These are phyloP conservation scores for Naegleria gruberi DNA, from an alignment of 208 protist genomes.

Conservation along the genomic window DNA sequence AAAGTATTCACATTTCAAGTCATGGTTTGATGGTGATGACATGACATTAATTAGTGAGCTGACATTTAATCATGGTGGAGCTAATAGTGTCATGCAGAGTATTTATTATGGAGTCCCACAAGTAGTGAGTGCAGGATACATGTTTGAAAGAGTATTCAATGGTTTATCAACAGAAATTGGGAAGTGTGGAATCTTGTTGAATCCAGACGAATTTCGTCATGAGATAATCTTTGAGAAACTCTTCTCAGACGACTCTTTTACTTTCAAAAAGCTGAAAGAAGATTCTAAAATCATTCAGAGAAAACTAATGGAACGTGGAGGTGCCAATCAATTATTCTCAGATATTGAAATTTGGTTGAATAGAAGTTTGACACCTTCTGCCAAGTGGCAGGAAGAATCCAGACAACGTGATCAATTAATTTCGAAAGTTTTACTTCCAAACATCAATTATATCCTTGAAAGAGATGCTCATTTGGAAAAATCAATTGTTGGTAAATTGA, in stretches of 20 bases:
- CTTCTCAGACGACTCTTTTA: neutral
- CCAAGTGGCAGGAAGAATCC: neutral
- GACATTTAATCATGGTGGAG: neutral
- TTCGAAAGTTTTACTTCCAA: neutral
- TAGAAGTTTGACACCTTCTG: neutral
- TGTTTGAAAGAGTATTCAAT: neutral
- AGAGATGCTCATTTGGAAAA: too few relatives aligned
- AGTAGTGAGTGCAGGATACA: neutral
- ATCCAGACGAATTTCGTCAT: neutral
- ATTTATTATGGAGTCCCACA: neutral
- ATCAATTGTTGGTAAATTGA: too few relatives aligned
- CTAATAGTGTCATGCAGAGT: neutral
- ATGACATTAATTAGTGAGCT: neutral
- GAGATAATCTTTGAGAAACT: neutral
- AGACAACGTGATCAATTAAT: neutral
- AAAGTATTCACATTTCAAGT: neutral
- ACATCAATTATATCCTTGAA: too few relatives aligned
- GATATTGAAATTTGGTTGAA: neutral
- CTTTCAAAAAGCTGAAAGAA: neutral
- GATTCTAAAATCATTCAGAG: neutral
- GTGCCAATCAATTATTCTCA: neutral
- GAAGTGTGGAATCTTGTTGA: neutral
- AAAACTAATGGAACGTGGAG: neutral
- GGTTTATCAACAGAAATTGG: neutral
- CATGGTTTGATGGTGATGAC: neutral